A percentile compares a stretch with the other conserved stretches of the same genome.
Conservation (phyloP, 306 rosid species). For the Canavalia gladiata region DNA sequence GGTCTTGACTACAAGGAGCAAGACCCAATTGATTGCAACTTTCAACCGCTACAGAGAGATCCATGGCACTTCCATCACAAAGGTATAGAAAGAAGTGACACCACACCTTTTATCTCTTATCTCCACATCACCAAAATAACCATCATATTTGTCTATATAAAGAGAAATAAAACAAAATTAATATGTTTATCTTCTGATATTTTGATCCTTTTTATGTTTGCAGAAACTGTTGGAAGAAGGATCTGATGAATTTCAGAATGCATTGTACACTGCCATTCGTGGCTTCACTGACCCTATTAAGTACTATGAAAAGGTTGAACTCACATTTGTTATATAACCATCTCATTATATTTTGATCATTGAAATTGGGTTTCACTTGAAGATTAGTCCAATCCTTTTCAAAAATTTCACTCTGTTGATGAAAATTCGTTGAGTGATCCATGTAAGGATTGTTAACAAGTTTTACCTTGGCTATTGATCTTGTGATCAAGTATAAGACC, state of each 20-base stretch:
- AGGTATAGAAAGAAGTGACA: conserved; percentile 52
- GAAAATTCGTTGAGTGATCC: no score
- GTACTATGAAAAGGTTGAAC: conserved; percentile 81
- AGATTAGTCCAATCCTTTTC: neutral
- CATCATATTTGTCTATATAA: neutral
- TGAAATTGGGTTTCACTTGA: neutral
- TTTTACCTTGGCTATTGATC: no score
- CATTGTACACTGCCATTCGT: conserved; percentile 66
- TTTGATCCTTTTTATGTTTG: neutral
- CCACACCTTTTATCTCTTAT: conserved; percentile 5
- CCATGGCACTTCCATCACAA: conserved; percentile 67
- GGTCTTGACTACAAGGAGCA: conserved; percentile 79
- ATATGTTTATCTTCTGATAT: neutral
- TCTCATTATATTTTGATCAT: neutral
- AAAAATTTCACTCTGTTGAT: neutral
- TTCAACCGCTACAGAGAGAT: conserved; percentile 71
- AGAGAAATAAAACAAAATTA: neutral
- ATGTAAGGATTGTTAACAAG: no score
- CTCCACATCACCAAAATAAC: neutral
- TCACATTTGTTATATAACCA: neutral
- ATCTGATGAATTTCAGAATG: conserved; percentile 58
- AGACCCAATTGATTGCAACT: conserved; percentile 54
- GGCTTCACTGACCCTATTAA: conserved; percentile 65
- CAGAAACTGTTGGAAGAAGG: conserved; percentile 68
- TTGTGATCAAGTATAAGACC: no score